Evolutionary conservation across 208 protist species (phyloP), one percentile per base, ranked within the genome.

Genomic region (Leishmania martiniquensis): DNA sequence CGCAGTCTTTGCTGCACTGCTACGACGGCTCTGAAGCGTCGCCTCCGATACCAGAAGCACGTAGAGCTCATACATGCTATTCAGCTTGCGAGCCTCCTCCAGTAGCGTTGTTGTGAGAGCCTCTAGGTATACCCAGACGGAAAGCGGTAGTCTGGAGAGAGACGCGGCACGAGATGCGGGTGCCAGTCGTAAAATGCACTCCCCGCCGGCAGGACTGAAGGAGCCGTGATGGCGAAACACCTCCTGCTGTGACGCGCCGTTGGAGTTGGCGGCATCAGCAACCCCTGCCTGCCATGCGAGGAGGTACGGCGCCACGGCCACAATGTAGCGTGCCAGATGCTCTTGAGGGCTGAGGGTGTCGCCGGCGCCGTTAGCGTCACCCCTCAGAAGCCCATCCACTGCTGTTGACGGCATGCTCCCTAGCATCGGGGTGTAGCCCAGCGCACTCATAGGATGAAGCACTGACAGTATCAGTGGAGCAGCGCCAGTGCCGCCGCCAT

Each of bases 361-460:
- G 5, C 7, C 34, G 17, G 49, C 65, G 45, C 54, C 72, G n/a
- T 60, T 49, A 25, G 20, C 37, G 6, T 60, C 39, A 22, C 37
- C 49, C 22, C 39, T 65, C 20, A 63, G 54, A 55, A 42, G 10
- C 25, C 72, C 55, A 4, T 20, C 51, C 22, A 39, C 22, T 37
- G 17, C 54, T 12, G 71, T 34, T 13, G 54, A 39, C 2, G 25
- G 20, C 25, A 47, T 25, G n/a, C 52, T 68, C 37, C 57, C 34
- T 20, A 84, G 37, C 76, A 88, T 69, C 5, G 89, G 80, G n/a
- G 84, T 72, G 76, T 93, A 93, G 3, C 85, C 87, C 15, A 89
- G 42, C 10, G 85, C 80, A 29, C 82, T 80, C 71, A 91, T 49
- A 42, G 89, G 75, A 42, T 87, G 85, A 52, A 74, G 78, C 34